Evolutionary conservation across 192 early-diverging fungal species (phyloP).

Genomic region (Coemansia sp.): DNA sequence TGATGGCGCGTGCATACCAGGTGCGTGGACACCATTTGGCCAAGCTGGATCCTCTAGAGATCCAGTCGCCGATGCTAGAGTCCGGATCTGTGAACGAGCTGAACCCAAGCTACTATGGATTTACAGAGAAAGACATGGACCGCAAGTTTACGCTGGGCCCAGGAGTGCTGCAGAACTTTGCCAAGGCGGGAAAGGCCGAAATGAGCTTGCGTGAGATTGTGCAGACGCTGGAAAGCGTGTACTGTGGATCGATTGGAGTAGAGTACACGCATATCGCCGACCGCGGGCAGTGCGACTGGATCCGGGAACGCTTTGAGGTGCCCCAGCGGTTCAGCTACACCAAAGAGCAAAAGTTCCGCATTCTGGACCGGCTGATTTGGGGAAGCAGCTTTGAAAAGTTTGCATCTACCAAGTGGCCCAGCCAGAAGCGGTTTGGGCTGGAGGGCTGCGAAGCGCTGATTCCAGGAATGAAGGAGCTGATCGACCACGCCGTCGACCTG

Average conservation of each 20-base stretch:
- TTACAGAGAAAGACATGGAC: conserved; percentile 89
- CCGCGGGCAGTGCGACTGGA: conserved; percentile 95
- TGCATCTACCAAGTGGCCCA: conserved; percentile 93
- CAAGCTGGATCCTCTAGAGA: conserved; percentile 91
- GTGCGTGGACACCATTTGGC: conserved; percentile 95
- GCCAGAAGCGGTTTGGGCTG: conserved; percentile 96
- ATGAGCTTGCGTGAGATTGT: conserved; percentile 92
- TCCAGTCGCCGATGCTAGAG: conserved; percentile 61
- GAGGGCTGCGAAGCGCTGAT: conserved; percentile 97
- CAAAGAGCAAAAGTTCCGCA: conserved; percentile 84
- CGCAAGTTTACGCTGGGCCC: conserved; percentile 89
- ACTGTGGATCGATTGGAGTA: conserved; percentile 92
- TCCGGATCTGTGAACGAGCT: conserved; percentile 68
- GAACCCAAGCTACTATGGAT: conserved; percentile 86
- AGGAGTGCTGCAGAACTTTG: conserved; percentile 90
- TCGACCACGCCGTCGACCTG: conserved; percentile 92
- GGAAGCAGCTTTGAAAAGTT: conserved; percentile 95
- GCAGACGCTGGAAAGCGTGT: conserved; percentile 73
- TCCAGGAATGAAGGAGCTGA: conserved; percentile 97
- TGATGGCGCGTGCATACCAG: conserved; percentile 93
- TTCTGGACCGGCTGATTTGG: conserved; percentile 97
- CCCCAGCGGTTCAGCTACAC: conserved; percentile 85
- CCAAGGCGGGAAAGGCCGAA: conserved; percentile 61
- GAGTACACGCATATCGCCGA: conserved; percentile 99
- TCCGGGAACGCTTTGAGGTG: conserved; percentile 86